These are phyloP conservation scores for Linnemannia schmuckeri DNA, from an alignment of 192 early-diverging fungal species.

Conservation along the genomic window DNA sequence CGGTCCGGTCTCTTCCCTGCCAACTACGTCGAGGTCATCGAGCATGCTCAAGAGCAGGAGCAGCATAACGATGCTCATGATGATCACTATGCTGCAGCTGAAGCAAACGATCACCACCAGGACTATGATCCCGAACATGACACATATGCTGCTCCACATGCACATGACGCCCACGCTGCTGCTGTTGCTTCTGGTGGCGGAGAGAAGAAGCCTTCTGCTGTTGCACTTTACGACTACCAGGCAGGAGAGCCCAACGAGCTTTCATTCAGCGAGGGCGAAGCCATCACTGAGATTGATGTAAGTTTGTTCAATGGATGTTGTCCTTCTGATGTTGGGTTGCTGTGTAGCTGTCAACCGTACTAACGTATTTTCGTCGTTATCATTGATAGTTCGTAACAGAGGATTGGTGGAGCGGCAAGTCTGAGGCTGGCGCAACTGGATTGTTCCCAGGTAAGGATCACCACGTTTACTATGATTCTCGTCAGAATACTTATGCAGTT, in stretches of 20 bases:
- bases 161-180: conserved; percentile 28
- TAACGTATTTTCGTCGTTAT: not conserved
- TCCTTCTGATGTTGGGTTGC: not conserved
- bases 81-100: not conserved
- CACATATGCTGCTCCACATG: conserved; percentile 29
- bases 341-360: not conserved
- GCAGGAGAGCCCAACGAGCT: conserved; percentile 92
- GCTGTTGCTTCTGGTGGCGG: conserved; percentile 35
- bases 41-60: conserved; percentile 38
- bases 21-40: conserved; percentile 74
- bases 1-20: conserved; percentile 87
- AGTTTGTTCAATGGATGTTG: not conserved
- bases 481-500: not conserved
- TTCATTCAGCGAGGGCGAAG: conserved; percentile 79
- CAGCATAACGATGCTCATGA: not conserved
- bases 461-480: not conserved
- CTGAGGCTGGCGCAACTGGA: conserved; percentile 65
- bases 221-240: conserved; percentile 86
- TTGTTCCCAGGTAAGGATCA: conserved; percentile 79
- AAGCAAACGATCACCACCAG: conserved; percentile 4
- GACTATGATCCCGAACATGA: not conserved
- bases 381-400: conserved; percentile 72
- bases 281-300: conserved; percentile 80
- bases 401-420: conserved; percentile 94
- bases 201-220: conserved; percentile 59